Conservation (phyloP, 129 eudicot genomes). For the Cynara cardunculus region DNA sequence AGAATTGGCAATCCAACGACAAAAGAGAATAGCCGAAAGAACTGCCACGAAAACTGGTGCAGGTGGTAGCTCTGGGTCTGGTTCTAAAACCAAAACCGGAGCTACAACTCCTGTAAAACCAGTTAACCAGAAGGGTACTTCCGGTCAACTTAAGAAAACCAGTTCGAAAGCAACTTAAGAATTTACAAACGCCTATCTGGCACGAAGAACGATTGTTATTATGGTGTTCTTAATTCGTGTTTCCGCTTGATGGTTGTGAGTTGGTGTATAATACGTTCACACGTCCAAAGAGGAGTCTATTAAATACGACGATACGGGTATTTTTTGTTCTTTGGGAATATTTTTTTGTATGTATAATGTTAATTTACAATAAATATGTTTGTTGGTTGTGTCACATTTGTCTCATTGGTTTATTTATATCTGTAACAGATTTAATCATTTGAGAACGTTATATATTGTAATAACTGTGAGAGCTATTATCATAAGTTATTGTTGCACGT, state of each 20-base stretch:
- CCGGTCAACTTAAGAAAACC: constrained; percentile 23
- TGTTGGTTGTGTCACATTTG: constrained; percentile 22
- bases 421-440: no score
- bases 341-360: constrained; percentile 33
- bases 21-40: constrained; percentile 92
- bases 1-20: constrained; percentile 56
- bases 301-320: constrained; percentile 20
- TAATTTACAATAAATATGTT: constrained; percentile 29
- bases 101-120: constrained; percentile 15
- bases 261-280: constrained; percentile 21
- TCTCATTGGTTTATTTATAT: neutral
- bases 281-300: neutral
- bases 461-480: no score
- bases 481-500: no score
- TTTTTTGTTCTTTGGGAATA: neutral
- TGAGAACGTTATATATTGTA: no score
- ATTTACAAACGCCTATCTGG: constrained; percentile 7
- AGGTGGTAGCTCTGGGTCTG: constrained; percentile 2
- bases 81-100: constrained; percentile 7
- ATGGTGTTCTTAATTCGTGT: constrained; percentile 22
- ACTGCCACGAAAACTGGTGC: constrained; percentile 37
- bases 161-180: constrained; percentile 12
- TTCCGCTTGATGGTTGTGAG: constrained; percentile 17
- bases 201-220: constrained; percentile 23
- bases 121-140: constrained; percentile 14